Conservation (phyloP, 345 rosid genomes). For the Arabidopsis arenosa region DNA sequence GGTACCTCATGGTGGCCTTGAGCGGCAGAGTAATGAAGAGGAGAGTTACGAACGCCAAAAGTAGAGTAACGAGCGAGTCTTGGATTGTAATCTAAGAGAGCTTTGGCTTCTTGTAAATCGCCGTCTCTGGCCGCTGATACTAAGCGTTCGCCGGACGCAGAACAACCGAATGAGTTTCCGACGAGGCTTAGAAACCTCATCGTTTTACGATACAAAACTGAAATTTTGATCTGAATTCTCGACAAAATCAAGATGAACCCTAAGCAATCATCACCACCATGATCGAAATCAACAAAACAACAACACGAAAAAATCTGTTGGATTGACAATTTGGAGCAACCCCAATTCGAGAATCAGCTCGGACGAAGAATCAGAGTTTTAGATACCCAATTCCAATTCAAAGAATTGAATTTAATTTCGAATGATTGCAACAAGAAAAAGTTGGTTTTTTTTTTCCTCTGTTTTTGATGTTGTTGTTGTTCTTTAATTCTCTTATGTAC, state of each 20-base stretch:
- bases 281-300: background rate
- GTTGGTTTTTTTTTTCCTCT: background rate
- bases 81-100: constrained; percentile 90
- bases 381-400: background rate
- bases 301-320: background rate
- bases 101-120: constrained; percentile 94
- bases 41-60: constrained; percentile 93
- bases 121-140: constrained; percentile 99
- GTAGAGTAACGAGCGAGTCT: constrained; percentile 93
- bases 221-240: constrained; percentile 18
- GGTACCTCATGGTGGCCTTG: constrained; percentile 98
- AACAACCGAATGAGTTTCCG: constrained; percentile 97
- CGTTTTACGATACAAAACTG: constrained; percentile 31
- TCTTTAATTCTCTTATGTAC: constrained; percentile 18
- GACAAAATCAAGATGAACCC: background rate
- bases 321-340: constrained; percentile 13
- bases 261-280: constrained; percentile 16
- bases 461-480: background rate
- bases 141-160: constrained; percentile 97
- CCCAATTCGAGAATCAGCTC: constrained; percentile 25
- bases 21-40: constrained; percentile 97
- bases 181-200: constrained; percentile 86
- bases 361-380: constrained; percentile 2
- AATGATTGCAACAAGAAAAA: constrained; percentile 11
- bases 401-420: constrained; percentile 20